Base-by-base conservation (phyloP, 768 basidiomycete genomes). In the Suillus lakei region DNA sequence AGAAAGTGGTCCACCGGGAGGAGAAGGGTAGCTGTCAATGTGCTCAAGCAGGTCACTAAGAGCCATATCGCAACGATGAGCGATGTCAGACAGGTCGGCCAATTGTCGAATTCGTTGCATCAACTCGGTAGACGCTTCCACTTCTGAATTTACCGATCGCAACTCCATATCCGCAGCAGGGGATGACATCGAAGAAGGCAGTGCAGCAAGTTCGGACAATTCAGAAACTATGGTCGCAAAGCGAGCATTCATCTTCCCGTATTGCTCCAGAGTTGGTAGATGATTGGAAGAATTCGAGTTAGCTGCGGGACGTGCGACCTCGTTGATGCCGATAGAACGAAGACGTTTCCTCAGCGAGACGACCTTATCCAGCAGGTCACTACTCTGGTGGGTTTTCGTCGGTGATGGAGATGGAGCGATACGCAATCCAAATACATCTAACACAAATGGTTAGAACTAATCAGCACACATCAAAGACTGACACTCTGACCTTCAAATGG, bases 1-100 rank as follows among this genome's bases (percentile, higher is more conserved):
- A 5, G 86, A 81, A 38, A 89, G 73, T 3, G 83, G 76, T 5
- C 84, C 81, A 32, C 80, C 73, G 5, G 89, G 89, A 38, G 80
- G 74, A 3, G 86, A 83, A 10, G 94, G 93, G 72, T 88, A 95
- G 70, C 91, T 93, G 73, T 96, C 94, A 62, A 95, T 83, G 71
- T 95, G 92, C 71, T 95, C 92, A 54, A 96, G 79, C 5, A 96
- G 81, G 74, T 95, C 92, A 70, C 94, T 96, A 51, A 95, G 81
- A 26, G 88, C 86, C n/a, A 82, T 79, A 73, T 96, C 94, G 69
- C 92, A 93, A 23, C 74, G 72, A 32, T 81, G 81, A 10, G 90
- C 74, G 41, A 79, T 72, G 26, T 81, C 76, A 6, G 81, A 76
- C 56, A 95, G 78, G n/a, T 80, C 77, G 12, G 83, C 85, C n/a